Evolutionary conservation across 345 rosid species (phyloP), one percentile per base, ranked within the genome.

Genomic region (Murraya koenigii): DNA sequence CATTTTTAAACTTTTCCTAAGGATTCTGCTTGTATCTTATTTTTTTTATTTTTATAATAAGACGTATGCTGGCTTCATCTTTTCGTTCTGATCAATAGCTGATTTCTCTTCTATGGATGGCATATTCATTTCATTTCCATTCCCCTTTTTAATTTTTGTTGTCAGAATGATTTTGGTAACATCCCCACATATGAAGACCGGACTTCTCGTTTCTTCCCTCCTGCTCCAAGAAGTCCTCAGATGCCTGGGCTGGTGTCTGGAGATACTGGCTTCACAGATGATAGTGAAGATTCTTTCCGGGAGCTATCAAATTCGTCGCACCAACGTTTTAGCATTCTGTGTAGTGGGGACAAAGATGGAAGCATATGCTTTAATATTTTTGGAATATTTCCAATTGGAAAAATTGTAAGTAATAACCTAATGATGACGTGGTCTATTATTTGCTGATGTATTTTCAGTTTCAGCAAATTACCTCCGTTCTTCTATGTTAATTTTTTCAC

Each of bases 351-450:
- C 82, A 91, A 77, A 74, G 93, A 93, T 80, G 99, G 99, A 82
- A 86, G 82, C 86, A 84, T 93, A 69, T 90, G 92, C 88, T 93
- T 93, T 73, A 91, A 88, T 79, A 91, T 95, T 78, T 95, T 95
- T 82, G 99, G 99, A 80, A 92, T 93, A 86, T 93, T 92, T 87
- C 94, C 91, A 41, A 89, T 95, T 6, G 98, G 96, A 60, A 91
- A 91, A 87, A 83, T 92, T 82, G 99, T 95, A 88, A 93, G 97
- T 87, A 64, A 33, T 66, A 56, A 63, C 41, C 60, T 47, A 64
- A 17, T 56, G 32, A 74, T 20, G 8, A 28, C 14, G 22, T 41
- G 66, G 38, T 58, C 25, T 69, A 68, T 13, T 47, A 36, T 33
- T 25, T 19, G 49, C 64, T 49, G 52, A 63, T 75, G 10, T 15